Percentiles rank a stretch among this genome's conserved stretches.
These are phyloP conservation scores for Populus hybrid DNA, from an alignment of 441 rosid species.

Conservation along the genomic window DNA sequence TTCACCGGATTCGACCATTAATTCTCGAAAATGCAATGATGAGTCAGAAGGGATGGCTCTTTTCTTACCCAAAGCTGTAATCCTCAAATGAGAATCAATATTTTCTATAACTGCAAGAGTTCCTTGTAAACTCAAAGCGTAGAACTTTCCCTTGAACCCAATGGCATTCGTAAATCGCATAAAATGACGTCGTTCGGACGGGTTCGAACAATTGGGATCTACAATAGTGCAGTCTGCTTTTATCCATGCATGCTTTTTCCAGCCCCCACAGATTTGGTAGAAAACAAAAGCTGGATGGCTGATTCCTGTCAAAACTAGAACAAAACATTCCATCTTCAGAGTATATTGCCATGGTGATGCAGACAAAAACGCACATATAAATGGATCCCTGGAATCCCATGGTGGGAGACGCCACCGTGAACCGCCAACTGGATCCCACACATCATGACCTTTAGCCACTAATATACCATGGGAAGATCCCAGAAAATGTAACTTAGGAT, in stretches of 20 bases:
- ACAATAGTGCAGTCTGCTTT: not conserved
- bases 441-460: no score
- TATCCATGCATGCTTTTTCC: not conserved
- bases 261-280: not conserved
- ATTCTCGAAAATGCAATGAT: constrained; percentile 16
- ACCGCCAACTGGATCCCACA: no score
- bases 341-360: no score
- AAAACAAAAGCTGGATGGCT: constrained; percentile 7
- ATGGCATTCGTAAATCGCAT: constrained; percentile 1
- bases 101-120: constrained; percentile 21
- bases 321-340: not conserved
- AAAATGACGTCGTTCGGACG: not conserved
- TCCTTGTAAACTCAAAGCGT: constrained; percentile 29
- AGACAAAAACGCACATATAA: no score
- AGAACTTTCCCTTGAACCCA: not conserved
- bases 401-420: no score
- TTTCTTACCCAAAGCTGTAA: no score
- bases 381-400: no score
- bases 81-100: not conserved
- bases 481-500: no score
- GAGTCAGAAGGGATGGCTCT: constrained; percentile 10
- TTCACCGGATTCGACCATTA: constrained; percentile 19
- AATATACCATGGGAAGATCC: no score
- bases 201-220: constrained; percentile 7
- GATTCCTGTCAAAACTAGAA: constrained; percentile 24